phyloP scores from a whole-genome alignment of 2,329 filamentous ascomycete species.

The Aspergillus flavus region DNA sequence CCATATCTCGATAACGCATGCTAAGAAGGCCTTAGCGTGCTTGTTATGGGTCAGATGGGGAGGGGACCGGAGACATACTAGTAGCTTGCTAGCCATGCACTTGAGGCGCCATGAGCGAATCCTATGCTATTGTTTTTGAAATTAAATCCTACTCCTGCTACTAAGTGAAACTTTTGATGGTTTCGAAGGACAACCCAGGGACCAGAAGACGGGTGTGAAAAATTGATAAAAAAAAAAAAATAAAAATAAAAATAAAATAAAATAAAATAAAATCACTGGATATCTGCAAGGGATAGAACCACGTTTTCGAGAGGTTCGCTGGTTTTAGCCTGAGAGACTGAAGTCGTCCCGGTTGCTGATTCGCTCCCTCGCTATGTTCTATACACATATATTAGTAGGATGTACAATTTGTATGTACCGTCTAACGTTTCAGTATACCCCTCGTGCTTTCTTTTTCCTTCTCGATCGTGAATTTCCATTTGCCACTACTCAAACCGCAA shows the following conservation, averaged over 20 bases:
- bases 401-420: neutral
- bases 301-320: slow-evolving; percentile 14
- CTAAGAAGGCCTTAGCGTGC: slow-evolving; percentile 6
- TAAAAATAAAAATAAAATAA: neutral
- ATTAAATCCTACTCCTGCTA: slow-evolving; percentile 1
- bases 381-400: neutral
- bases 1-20: slow-evolving; percentile 8
- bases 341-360: neutral
- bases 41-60: slow-evolving; percentile 8
- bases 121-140: neutral
- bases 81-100: slow-evolving; percentile 1
- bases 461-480: neutral
- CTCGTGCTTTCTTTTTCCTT: neutral
- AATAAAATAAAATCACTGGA: neutral
- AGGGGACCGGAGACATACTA: slow-evolving; percentile 3
- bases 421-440: neutral
- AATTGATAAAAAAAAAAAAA: neutral
- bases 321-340: neutral
- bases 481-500: neutral
- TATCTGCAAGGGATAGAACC: slow-evolving; percentile 10
- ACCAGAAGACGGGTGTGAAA: neutral
- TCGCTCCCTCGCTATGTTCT: neutral
- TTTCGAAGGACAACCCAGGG: slow-evolving; percentile 3
- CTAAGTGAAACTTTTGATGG: slow-evolving; percentile 5
- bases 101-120: neutral